Base-by-base conservation (phyloP, 345 rosid species). In the Diplotaxis tenuifolia region DNA sequence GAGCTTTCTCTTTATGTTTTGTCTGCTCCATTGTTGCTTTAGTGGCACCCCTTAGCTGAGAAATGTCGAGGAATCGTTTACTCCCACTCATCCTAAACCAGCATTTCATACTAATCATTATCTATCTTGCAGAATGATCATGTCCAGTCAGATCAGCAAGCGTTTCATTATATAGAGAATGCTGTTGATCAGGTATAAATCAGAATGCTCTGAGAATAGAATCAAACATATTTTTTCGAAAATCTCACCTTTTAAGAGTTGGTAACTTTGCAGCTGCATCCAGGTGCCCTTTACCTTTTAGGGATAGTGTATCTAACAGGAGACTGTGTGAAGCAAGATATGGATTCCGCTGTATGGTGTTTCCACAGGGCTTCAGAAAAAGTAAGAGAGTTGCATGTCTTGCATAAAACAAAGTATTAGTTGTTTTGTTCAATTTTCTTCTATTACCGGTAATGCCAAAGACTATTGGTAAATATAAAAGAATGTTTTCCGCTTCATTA, bases 271-370 rank as follows among this genome's bases (percentile, higher is more conserved):
- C 65, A 93, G 97, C 83, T 93, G 82, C 98, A 93, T 86, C 92
- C 98, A 78, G 94, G 94, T 77, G 98, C 96, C 42, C 96, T 93
- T 67, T 93, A 88, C 79, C 97, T 94, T 62, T 81, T 92, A 14
- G 98, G 98, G 23, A 83, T 87, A 49, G 96, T 94, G 63, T 92
- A 91, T 81, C 75, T 89, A 75, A 83, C 92, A 0, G 96, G 99
- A 69, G 97, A 92, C 65, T 88, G 96, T 61, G 91, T 92, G 75
- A 92, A 86, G 83, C 87, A 95, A 83, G 99, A 95, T 78, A 50
- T 83, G 74, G 93, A 85, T 62, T 95, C 97, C 22, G 98, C 97
- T 60, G 76, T 91, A 71, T 91, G 97, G 96, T 94, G 96, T 76
- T 91, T 94, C 82, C 94, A 91, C 50, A 81, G 96, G 70, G 92